These are phyloP conservation scores for Penicillium riverlandense DNA, from an alignment of 495 filamentous ascomycete species.

Conservation along the genomic window DNA sequence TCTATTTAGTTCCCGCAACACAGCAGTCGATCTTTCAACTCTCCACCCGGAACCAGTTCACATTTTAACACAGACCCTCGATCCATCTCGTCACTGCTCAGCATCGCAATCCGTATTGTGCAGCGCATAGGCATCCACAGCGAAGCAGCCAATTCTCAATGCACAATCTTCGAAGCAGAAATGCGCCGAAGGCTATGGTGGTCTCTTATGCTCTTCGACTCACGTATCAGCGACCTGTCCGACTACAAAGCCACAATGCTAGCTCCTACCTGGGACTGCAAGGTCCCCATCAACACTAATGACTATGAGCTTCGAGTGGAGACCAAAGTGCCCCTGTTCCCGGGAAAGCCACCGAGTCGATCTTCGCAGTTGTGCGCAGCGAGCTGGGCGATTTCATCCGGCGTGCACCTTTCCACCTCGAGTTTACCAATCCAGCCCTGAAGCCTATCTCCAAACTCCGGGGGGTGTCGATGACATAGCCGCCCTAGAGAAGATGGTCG, in stretches of 20 bases:
- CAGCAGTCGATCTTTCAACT: conserved; percentile 32
- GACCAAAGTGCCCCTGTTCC: conserved; percentile 39
- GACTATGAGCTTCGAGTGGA: conserved; percentile 47
- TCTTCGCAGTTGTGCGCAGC: conserved; percentile 44
- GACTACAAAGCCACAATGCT: conserved; percentile 27
- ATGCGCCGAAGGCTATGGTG: conserved; percentile 56
- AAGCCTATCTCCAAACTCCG: conserved; percentile 27
- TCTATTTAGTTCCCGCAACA: conserved; percentile 39
- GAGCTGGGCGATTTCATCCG: conserved; percentile 43
- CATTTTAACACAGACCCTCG: conserved; percentile 37
- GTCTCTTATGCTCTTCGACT: conserved; percentile 46
- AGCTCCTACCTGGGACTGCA: conserved; percentile 50
- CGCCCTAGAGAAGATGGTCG: conserved; percentile 34
- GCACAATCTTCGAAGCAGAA: conserved; percentile 42
- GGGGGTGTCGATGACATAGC: conserved; percentile 18
- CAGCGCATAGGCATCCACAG: conserved; percentile 47
- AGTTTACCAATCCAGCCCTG: conserved; percentile 42
- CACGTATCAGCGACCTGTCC: conserved; percentile 41
- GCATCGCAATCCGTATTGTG: conserved; percentile 46
- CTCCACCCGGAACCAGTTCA: conserved; percentile 40
- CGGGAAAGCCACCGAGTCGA: conserved; percentile 35
- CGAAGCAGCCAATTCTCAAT: conserved; percentile 28
- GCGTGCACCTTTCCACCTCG: conserved; percentile 38
- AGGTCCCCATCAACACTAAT: conserved; percentile 46
- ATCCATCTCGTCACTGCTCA: conserved; percentile 46